Evolutionary conservation across 2,329 filamentous ascomycete species (phyloP).

Genomic region (Rutstroemia sp.): DNA sequence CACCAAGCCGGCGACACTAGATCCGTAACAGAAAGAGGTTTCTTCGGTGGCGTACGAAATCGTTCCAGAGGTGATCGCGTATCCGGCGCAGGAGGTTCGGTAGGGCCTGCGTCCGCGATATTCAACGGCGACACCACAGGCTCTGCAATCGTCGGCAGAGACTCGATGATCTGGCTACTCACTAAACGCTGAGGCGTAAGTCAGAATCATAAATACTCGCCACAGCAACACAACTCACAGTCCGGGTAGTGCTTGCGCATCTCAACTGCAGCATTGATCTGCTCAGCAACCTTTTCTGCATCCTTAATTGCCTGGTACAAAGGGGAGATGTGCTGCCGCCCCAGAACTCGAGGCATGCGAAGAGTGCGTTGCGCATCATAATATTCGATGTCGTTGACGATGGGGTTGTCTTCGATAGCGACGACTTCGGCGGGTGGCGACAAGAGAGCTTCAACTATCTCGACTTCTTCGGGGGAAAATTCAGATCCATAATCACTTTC

Average conservation of each 20-base stretch:
- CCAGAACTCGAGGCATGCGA: conserved; percentile 35
- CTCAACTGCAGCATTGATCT: conserved; percentile 24
- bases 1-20: conserved; percentile 89
- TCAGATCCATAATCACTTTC: conserved; percentile 59
- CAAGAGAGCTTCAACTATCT: conserved; percentile 43
- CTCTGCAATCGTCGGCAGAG: neutral
- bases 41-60: conserved; percentile 70
- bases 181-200: conserved; percentile 58
- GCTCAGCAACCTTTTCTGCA: conserved; percentile 22
- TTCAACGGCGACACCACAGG: neutral
- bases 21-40: conserved; percentile 81
- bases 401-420: conserved; percentile 23
- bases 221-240: conserved; percentile 35
- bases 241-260: conserved; percentile 40
- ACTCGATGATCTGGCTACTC: conserved; percentile 31
- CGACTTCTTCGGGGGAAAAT: conserved; percentile 49
- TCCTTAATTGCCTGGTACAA: conserved; percentile 25
- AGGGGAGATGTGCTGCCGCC: conserved; percentile 28
- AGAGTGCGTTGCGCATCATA: conserved; percentile 27
- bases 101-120: neutral
- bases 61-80: conserved; percentile 61
- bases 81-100: conserved; percentile 30
- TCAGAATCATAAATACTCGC: conserved; percentile 41
- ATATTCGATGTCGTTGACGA: conserved; percentile 27
- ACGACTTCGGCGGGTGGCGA: conserved; percentile 36